Conservation (phyloP, 2,329 filamentous ascomycete species). For the Aureobasidium sp. region DNA sequence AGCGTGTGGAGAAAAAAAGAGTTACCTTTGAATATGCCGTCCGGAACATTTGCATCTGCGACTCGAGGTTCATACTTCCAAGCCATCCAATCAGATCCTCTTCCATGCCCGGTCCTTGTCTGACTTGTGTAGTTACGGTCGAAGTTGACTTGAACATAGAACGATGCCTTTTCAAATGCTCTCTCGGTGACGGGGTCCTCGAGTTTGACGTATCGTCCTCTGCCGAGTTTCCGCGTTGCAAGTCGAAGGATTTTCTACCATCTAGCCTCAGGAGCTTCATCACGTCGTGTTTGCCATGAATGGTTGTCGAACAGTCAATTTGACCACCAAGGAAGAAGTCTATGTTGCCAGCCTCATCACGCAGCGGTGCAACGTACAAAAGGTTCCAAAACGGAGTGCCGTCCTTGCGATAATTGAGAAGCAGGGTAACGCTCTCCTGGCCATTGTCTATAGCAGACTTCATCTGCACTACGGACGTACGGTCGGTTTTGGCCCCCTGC, state of each 20-base stretch:
- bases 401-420: constrained; percentile 47
- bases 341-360: constrained; percentile 42
- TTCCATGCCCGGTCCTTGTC: constrained; percentile 34
- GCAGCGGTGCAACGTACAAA: constrained; percentile 48
- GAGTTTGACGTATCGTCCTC: not conserved
- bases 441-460: constrained; percentile 36
- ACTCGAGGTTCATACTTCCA: constrained; percentile 31
- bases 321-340: constrained; percentile 51
- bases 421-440: constrained; percentile 43
- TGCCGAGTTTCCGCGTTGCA: not conserved
- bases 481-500: constrained; percentile 43
- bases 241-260: not conserved
- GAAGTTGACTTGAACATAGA: constrained; percentile 1
- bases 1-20: not conserved
- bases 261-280: constrained; percentile 37
- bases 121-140: not conserved
- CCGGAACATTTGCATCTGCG: constrained; percentile 37
- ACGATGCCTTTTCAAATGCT: not conserved
- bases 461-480: constrained; percentile 36
- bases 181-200: not conserved
- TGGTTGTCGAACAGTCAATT: constrained; percentile 50
- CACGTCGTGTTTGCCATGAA: constrained; percentile 46
- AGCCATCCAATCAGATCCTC: constrained; percentile 32
- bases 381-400: constrained; percentile 53
- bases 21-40: constrained; percentile 38